Evolutionary conservation across 2,329 filamentous ascomycete species (phyloP).

Genomic region (Aureobasidium sp.): DNA sequence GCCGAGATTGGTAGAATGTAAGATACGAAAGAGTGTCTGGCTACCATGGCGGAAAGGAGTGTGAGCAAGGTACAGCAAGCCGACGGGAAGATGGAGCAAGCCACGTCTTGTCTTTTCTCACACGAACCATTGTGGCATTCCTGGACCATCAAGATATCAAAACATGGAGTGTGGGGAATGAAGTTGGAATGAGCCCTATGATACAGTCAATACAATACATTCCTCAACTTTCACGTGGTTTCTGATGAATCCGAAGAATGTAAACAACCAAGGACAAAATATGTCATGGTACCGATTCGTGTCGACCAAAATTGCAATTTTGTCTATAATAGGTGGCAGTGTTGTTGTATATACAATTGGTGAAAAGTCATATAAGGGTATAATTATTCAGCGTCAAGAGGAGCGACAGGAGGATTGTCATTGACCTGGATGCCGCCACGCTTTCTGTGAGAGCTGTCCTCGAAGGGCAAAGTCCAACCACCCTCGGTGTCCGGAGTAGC

Average conservation of each 20-base stretch:
- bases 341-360: neutral
- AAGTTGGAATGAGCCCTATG: neutral
- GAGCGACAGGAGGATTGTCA: constrained; percentile 66
- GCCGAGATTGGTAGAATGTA: neutral
- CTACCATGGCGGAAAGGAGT: neutral
- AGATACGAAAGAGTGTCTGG: neutral
- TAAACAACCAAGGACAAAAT: no score
- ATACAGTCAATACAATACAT: neutral
- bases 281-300: no score
- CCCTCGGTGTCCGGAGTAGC: constrained; percentile 75
- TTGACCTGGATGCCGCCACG: constrained; percentile 83
- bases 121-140: neutral
- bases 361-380: neutral
- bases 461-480: constrained; percentile 78
- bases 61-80: neutral
- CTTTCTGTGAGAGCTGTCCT: constrained; percentile 77
- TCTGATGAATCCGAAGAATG: neutral
- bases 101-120: constrained; percentile 8
- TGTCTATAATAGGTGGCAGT: no score
- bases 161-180: constrained; percentile 11
- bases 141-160: neutral
- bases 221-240: neutral
- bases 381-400: constrained; percentile 67
- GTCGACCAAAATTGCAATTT: no score
- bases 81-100: neutral